Base-by-base conservation (phyloP, 2,329 filamentous ascomycete species). In the Grosmannia penicillata region DNA sequence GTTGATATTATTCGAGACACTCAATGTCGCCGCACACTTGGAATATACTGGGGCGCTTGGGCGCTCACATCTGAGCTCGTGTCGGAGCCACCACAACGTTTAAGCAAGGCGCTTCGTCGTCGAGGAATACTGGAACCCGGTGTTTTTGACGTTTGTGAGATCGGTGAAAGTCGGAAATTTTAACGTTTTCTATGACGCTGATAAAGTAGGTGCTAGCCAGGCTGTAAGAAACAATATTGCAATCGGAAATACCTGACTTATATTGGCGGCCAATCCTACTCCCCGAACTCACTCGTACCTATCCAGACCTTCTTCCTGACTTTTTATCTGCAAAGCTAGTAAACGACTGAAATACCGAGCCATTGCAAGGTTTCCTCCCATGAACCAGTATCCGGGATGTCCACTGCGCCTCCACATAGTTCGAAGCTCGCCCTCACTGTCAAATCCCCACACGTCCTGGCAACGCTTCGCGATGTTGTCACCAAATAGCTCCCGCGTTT, bases 41-140 rank as follows among this genome's bases (percentile, higher is more conserved):
- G 75, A 2, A 94, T 95, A 49, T 89, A 95, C 54, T 95, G 87
- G 86, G 87, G 86, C 3, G 78, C 82, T 0, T 95, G 87, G 85
- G 78, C 83, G 1, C 58, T 94, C 48, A 94, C 87, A 0, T 68
- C 75, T 43, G 89, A 96, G 57, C 81, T 87, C 42, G 80, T 93
- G 1, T 56, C 87, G 40, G 86, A 94, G 60, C 89, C 89, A 33
- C 85, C 86, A 2, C 61, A 56, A 55, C 59, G 82, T 54, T 60
- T 95, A 44, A 78, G 68, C 56, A 66, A 82, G 53, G 86, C 86
- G 3, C 58, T 94, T 53, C 69, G 62, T 49, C 70, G 67, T 50
- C 77, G 76, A 49, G 75, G 72, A 0, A 53, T 93, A 1, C 62
- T 70, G 0, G 80, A 87, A 56, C 71, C 66, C 33, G 84, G 83